Evolutionary conservation across 1,284 basidiomycete genomes (phyloP).

Genomic region (Apiotrichum gamsii): DNA sequence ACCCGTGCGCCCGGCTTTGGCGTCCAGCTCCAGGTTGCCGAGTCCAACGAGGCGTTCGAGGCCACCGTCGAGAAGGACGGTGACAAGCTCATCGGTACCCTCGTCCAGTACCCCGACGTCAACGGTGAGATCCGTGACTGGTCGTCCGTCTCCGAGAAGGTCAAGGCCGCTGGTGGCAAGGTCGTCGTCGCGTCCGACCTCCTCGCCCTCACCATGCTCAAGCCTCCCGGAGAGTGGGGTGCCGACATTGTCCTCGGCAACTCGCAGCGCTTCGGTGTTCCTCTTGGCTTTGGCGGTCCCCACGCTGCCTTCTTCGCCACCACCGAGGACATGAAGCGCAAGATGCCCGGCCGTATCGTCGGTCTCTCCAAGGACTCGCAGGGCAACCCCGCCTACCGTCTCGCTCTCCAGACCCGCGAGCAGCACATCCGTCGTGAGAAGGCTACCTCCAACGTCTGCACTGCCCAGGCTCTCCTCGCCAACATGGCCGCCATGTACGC

Average conservation of each 20-base stretch:
- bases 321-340: constrained; percentile 85
- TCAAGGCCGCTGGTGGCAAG: constrained; percentile 71
- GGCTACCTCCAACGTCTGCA: constrained; percentile 91
- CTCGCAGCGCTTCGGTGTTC: constrained; percentile 86
- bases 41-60: constrained; percentile 47
- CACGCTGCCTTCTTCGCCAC: constrained; percentile 96
- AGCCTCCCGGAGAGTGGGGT: constrained; percentile 97
- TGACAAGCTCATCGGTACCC: constrained; percentile 66
- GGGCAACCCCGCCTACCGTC: constrained; percentile 81
- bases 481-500: constrained; percentile 98
- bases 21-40: constrained; percentile 63
- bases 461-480: constrained; percentile 81
- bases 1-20: constrained; percentile 87
- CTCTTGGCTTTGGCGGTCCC: constrained; percentile 82
- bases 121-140: constrained; percentile 80
- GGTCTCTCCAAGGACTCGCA: constrained; percentile 79
- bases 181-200: constrained; percentile 86
- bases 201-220: constrained; percentile 84
- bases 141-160: constrained; percentile 58
- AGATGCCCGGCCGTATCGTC: constrained; percentile 93
- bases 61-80: constrained; percentile 55
- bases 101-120: constrained; percentile 90
- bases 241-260: constrained; percentile 94
- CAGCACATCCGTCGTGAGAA: constrained; percentile 95
- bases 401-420: constrained; percentile 92